Conservation (phyloP, 108 stramenopile species). For the Poteriospumella lacustris region DNA sequence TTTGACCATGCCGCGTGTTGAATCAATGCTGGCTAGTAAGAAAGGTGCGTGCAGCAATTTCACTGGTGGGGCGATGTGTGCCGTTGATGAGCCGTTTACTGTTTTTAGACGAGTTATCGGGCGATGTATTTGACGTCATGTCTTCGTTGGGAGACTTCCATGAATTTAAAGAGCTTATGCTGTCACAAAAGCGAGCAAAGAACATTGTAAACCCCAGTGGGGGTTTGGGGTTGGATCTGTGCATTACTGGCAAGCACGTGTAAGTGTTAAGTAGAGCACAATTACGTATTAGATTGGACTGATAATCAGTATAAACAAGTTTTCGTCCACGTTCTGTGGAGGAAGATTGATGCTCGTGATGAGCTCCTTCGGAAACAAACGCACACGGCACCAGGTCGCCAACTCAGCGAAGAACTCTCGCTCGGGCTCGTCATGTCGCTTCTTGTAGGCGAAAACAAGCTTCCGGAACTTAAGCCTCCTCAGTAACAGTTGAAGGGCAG, state of each 20-base stretch:
- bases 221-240: no score
- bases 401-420: neutral
- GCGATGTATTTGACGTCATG: slow-evolving; percentile 55
- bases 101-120: slow-evolving; percentile 37
- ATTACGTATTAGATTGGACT: no score
- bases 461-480: no score
- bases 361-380: neutral
- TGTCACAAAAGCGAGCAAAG: slow-evolving; percentile 37
- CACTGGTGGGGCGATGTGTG: neutral
- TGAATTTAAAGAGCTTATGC: slow-evolving; percentile 56
- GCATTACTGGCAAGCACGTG: no score
- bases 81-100: neutral
- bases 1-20: slow-evolving; percentile 41
- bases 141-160: slow-evolving; percentile 47
- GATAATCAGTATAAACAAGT: no score
- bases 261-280: no score
- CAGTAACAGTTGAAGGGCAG: neutral
- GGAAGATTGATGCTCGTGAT: neutral
- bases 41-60: no score
- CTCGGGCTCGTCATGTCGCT: neutral
- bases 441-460: neutral
- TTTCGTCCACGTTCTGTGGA: no score
- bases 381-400: neutral
- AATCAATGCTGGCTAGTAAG: no score
- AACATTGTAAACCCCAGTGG: no score